Evolutionary conservation across 257 asterid genomes (phyloP).

Genomic region (Solanum tarapatanum): DNA sequence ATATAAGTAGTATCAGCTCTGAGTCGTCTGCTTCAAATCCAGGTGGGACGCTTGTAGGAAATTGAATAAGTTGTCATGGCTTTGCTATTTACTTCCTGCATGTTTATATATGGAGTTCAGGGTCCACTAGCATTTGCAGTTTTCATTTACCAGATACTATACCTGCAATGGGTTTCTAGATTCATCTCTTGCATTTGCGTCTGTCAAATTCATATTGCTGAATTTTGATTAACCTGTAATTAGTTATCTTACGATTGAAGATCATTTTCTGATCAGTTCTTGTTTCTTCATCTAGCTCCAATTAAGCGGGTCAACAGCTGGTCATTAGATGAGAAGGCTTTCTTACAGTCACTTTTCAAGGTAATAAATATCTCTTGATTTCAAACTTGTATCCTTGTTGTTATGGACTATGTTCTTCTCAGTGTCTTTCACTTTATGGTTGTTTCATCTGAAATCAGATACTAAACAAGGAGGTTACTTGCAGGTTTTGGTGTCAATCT

Average conservation of each 20-base stretch:
- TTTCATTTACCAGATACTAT: not conserved
- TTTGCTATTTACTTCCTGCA: not conserved
- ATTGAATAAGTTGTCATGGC: not conserved
- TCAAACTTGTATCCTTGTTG: not conserved
- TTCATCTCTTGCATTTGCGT: not conserved
- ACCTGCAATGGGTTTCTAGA: not conserved
- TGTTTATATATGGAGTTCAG: not conserved
- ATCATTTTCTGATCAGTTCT: constrained; percentile 5
- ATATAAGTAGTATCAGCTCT: constrained; percentile 65
- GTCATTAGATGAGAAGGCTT: constrained; percentile 70
- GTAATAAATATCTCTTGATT: constrained; percentile 20
- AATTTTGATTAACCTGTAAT: not conserved
- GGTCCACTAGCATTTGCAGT: not conserved
- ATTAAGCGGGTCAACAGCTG: constrained; percentile 47
- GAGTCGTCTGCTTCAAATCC: constrained; percentile 44
- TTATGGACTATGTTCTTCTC: not conserved
- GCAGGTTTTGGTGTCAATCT: constrained; percentile 71
- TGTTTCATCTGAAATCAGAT: not conserved
- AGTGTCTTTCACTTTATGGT: not conserved
- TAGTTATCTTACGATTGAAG: not conserved
- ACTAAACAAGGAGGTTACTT: constrained; percentile 7
- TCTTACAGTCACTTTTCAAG: constrained; percentile 82
- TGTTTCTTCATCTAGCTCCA: constrained; percentile 32
- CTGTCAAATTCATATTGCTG: not conserved
- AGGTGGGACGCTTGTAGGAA: constrained; percentile 27